Evolutionary conservation across 2,329 filamentous ascomycete species (phyloP), one percentile per base, ranked within the genome.

Genomic region (Amauroascus niger): DNA sequence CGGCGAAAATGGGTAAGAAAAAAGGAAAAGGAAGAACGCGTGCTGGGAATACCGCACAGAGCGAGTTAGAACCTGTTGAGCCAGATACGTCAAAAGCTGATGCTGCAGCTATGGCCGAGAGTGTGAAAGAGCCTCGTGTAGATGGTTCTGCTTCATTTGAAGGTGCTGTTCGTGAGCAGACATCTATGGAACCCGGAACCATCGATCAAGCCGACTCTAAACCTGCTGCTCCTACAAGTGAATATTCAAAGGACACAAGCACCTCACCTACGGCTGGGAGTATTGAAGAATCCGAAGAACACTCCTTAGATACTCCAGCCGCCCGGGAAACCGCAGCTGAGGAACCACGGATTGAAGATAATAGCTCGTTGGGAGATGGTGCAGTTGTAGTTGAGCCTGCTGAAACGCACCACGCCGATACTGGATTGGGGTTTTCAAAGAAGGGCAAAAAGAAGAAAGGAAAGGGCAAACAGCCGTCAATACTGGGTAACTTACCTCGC

Each of bases 1-100:
- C 24, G 7, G 14, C 20, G 32, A 39, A n/a, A 39, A 55, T 53
- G 54, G 14, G 22, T 11, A 51, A 43, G 35, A 51, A 51, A 37
- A 51, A 51, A 35, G 33, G 49, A 18, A 43, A 51, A 22, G 24
- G 28, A 14, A 44, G 14, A 24, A 16, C n/a, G 16, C 37, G 20
- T n/a, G 35, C 20, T 7, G 16, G 18, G 3, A 13, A 47, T 35
- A 16, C 11, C n/a, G 9, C 40, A 1, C 18, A 26, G 8, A 30
- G 28, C 4, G 20, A 49, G 9, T 2, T 8, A 16, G 47, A 49
- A n/a, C 18, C 13, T 16, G 7, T 16, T 6, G 47, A 49, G 49
- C 33, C 8, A 1, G 16, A 18, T 11, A 2, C 13, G 8, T 3
- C 24, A 30, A 6, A 13, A 37, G 16, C 18, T 20, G 44, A 46